Base-by-base conservation (phyloP, 768 basidiomycete species). In the Lactifluus piperatus region DNA sequence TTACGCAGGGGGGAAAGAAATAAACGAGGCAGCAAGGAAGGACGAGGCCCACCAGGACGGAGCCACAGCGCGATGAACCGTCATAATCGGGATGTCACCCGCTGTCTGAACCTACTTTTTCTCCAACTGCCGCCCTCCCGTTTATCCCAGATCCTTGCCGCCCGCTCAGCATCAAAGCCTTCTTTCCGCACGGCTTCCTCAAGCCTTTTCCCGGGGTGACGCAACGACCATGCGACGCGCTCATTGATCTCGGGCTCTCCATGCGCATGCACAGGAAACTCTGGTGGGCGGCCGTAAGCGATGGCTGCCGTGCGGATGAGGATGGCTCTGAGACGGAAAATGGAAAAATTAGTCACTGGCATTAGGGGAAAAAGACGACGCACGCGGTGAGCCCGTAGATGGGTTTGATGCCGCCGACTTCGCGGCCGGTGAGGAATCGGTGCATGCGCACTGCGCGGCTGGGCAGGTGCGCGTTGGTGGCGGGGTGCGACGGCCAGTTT, bases 371-470 rank as follows among this genome's bases (percentile, higher is more conserved):
- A 8, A 16, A 1, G 13, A 39, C 10, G 26, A 79, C 87, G 62
- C 69, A 94, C 91, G 91, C 83, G 29, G 92, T 95, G 9, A 95
- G 72, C 8, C 92, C 92, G 64, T 84, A 90, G 0, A 94, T 81
- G n/a, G 92, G 92, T 66, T 91, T 94, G 14, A 91, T 80, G 0
- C 92, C 91, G 14, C 85, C 84, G 2, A 79, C 82, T 68, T 95
- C 92, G 43, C 91, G 75, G 0, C 93, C 93, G 1, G 92, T 95
- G 51, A 93, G 75, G 74, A 95, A 95, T 18, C 77, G 75, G 71
- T 94, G 92, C 62, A 83, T 76, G 24, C 90, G 81, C 41, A 67
- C 70, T 2, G 45, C 14, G 37, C 64, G 61, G 22, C 30, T n/a
- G 7, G 41, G 18, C n/a, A 36, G 8, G 9, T 27, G 41, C 4